Percentiles rank a stretch among this genome's conserved stretches.
Conservation (phyloP, 495 filamentous ascomycete species). For the Penicillium samsonianum region DNA sequence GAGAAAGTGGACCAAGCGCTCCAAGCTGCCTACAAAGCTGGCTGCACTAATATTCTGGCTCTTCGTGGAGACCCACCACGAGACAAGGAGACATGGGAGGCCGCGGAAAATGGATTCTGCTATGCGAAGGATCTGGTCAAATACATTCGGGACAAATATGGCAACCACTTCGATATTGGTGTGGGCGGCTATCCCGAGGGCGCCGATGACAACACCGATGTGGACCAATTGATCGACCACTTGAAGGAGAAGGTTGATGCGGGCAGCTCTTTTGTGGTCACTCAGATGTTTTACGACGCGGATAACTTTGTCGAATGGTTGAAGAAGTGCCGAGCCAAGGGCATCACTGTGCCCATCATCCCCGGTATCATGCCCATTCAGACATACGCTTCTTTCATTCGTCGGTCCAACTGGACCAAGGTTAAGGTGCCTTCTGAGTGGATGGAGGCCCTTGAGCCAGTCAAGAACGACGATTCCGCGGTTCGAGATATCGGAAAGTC, state of each 20-base stretch:
- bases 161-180: slow-evolving; percentile 95
- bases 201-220: slow-evolving; percentile 86
- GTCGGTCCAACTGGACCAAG: slow-evolving; percentile 86
- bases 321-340: slow-evolving; percentile 74
- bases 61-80: slow-evolving; percentile 92
- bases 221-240: slow-evolving; percentile 83
- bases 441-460: slow-evolving; percentile 79
- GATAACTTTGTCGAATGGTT: slow-evolving; percentile 95
- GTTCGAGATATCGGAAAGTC: slow-evolving; percentile 88
- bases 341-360: slow-evolving; percentile 87
- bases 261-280: slow-evolving; percentile 89
- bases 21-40: slow-evolving; percentile 85
- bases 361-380: slow-evolving; percentile 99
- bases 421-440: slow-evolving; percentile 78
- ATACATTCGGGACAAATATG: slow-evolving; percentile 87
- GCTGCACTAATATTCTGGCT: slow-evolving; percentile 97
- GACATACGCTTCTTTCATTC: slow-evolving; percentile 87
- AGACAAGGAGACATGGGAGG: slow-evolving; percentile 92
- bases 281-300: slow-evolving; percentile 99
- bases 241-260: slow-evolving; percentile 98
- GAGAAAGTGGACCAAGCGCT: slow-evolving; percentile 89
- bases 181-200: slow-evolving; percentile 98
- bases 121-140: slow-evolving; percentile 94
- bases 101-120: slow-evolving; percentile 77
- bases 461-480: slow-evolving; percentile 94